Base-by-base conservation (phyloP, 2,329 filamentous ascomycete species). In the Daldinia sp. region DNA sequence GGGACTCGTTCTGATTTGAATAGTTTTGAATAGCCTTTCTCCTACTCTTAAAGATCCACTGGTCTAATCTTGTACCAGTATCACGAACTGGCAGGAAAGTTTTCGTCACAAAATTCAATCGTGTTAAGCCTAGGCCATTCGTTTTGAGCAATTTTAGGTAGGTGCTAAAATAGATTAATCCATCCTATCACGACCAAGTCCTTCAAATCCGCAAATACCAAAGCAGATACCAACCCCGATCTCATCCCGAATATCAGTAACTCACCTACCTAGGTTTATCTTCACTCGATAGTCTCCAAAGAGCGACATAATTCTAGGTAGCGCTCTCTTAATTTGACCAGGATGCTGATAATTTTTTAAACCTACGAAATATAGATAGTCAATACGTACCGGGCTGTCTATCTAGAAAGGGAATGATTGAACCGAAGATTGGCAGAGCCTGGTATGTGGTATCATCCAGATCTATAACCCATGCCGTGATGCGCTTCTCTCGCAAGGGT, bases 381-480 rank as follows among this genome's bases (percentile, higher is more conserved):
- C 6, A 48, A 48, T 5, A 5, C 6, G 6, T 26, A 26, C 12
- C 44, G 13, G 28, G 3, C 44, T 13, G 12, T 28, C 44, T 20
- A 28, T 28, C 44, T 48, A 13, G 13, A 28, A 48, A 48, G 4
- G 44, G 35, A 15, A 39, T 10, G 12, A 48, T 15, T 48, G 44
- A 28, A 48, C 44, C 44, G 44, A 26, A 48, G 5, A 26, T 33
- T 33, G 6, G 15, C 26, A 60, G 30, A 60, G 35, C 67, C 63
- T 48, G 67, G 59, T 44, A 51, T 50, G 33, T 63, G 67, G 67
- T 65, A 66, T 58, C 62, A 50, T 66, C 44, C 46, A 39, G 58
- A 50, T 41, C 35, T 51, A 35, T 41, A 54, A 62, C 63, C 57
- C 42, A 57, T 57, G 51, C 35, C 33, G 30, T 26, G n/a, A 18